Conservation (phyloP, 176 grass and related monocot species). For the Raddia distichophylla region DNA sequence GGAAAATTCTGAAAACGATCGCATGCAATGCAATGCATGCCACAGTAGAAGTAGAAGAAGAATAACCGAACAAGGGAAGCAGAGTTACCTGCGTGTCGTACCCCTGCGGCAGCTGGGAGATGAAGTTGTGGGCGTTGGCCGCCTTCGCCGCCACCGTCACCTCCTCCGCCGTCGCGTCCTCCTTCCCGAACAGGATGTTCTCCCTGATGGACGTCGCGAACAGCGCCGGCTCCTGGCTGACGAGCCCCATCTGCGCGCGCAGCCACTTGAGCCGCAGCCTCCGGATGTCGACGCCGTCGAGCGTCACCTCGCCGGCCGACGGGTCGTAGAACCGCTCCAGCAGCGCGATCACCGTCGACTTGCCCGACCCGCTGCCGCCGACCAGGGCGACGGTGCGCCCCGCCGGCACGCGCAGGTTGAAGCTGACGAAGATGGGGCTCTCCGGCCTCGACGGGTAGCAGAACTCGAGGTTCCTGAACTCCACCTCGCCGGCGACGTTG, state of each 20-base stretch:
- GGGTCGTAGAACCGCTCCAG: constrained; percentile 95
- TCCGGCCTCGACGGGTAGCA: constrained; percentile 86
- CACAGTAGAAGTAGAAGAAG: too few relatives aligned
- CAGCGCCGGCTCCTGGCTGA: constrained; percentile 96
- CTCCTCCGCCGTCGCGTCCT: constrained; percentile 86
- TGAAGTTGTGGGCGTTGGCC: constrained; percentile 96
- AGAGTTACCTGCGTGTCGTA: constrained; percentile 82
- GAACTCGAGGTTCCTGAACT: constrained; percentile 81
- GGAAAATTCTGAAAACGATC: not conserved
- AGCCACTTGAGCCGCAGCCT: constrained; percentile 87
- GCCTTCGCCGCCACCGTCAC: constrained; percentile 68
- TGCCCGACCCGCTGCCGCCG: constrained; percentile 78
- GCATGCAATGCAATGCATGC: not conserved
- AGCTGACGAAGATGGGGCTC: constrained; percentile 75
- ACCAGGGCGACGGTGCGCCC: constrained; percentile 86
- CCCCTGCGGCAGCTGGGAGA: constrained; percentile 86
- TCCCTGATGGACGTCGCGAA: constrained; percentile 91
- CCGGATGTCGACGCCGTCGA: constrained; percentile 82
- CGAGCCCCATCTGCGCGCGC: constrained; percentile 84
- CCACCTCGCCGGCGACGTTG: constrained; percentile 77
- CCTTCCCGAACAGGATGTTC: constrained; percentile 96
- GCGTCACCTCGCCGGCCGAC: constrained; percentile 57
- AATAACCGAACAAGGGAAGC: not conserved
- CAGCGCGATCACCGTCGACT: constrained; percentile 94
- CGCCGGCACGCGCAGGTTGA: constrained; percentile 77